These are phyloP conservation scores for Eucalyptus albens DNA, from an alignment of 345 rosid genomes.

Conservation along the genomic window DNA sequence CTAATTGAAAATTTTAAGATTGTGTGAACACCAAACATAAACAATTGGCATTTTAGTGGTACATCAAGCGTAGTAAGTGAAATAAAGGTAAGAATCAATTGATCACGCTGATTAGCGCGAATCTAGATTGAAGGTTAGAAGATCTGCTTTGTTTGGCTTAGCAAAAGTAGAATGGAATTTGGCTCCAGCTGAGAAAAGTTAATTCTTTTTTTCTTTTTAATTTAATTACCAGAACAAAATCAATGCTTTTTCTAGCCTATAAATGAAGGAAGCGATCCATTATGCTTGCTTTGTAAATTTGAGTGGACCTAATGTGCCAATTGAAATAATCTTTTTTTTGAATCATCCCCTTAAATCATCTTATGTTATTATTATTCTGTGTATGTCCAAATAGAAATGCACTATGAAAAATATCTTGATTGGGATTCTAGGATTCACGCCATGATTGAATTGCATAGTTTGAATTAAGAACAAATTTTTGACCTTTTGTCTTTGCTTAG, in stretches of 20 bases:
- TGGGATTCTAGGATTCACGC: too few relatives aligned
- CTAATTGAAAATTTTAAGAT: neutral
- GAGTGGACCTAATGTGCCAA: too few relatives aligned
- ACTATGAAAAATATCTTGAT: too few relatives aligned
- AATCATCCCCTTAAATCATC: too few relatives aligned
- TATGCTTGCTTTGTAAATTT: too few relatives aligned
- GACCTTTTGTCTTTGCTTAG: neutral
- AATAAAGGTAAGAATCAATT: neutral
- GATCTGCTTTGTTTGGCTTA: neutral
- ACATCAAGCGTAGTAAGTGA: neutral
- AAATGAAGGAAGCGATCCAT: too few relatives aligned
- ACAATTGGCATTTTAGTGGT: neutral
- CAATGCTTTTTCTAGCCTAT: too few relatives aligned
- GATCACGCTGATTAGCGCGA: neutral
- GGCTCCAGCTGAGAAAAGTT: neutral
- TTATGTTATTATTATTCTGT: too few relatives aligned
- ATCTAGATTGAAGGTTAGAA: neutral
- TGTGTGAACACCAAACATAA: neutral
- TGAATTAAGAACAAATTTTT: neutral
- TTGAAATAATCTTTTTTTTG: too few relatives aligned
- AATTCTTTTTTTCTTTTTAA: rapidly evolving
- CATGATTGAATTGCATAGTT: too few relatives aligned
- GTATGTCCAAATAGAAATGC: too few relatives aligned
- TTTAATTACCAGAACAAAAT: too few relatives aligned
- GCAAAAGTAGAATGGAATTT: neutral